Base-by-base conservation (phyloP, 257 asterid species). In the Nyctanthes arbortristis region DNA sequence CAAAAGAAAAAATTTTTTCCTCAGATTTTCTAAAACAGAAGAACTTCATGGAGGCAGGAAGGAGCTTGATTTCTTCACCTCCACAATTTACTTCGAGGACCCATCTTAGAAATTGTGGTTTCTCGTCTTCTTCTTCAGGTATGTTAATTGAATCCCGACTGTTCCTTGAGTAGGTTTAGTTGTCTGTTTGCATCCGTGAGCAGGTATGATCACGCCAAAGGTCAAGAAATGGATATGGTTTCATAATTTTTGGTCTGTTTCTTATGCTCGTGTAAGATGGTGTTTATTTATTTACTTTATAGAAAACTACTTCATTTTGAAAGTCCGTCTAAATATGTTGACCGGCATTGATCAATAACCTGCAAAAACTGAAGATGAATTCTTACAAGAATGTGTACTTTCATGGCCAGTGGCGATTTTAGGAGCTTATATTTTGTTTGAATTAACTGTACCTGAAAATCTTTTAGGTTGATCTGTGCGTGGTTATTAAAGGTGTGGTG, bases 21-120 rank as follows among this genome's bases (percentile, higher is more conserved):
- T n/a, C n/a, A n/a, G n/a, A n/a, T n/a, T n/a, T n/a, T n/a, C n/a
- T n/a, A n/a, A n/a, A n/a, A n/a, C n/a, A n/a, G n/a, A n/a, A n/a
- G n/a, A n/a, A n/a, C n/a, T n/a, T n/a, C n/a, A 91, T 91, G 97
- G 95, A 88, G 84, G 88, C 85, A 34, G 88, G 90, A 24, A 82
- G 87, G 70, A 87, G 75, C 77, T 67, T 88, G 65, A 75, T 87
- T 72, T 80, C 94, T 74, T 84, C 94, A 67, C 86, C 95, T 34
- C 79, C 90, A n/a, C 81, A 82, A 65, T 81, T 86, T 62, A 69
- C 87, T 76, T 70, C 77, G 67, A 80, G 86, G 77, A 76, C 72
- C 77, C 87, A 82, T 70, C 61, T 79, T 76, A 82, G 84, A 66
- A 84, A 76, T 66, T 78, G 82, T 56, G 52, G 80, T 66, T 68